These are phyloP conservation scores for Rosa hybrid DNA, from an alignment of 331 rosid genomes.

Conservation along the genomic window DNA sequence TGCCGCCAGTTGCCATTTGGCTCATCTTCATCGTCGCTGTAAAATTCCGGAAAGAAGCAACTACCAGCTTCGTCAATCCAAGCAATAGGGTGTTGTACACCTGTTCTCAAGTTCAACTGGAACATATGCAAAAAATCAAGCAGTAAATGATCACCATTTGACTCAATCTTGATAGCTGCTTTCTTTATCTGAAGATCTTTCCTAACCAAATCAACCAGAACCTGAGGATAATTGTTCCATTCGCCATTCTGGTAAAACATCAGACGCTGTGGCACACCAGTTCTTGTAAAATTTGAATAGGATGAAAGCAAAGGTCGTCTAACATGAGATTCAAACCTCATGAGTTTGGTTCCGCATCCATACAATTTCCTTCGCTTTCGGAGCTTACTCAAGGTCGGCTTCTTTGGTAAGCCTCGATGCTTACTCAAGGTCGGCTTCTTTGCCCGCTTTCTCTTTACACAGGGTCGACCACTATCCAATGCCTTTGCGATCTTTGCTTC, in stretches of 20 bases:
- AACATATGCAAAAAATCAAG: slow-evolving; percentile 77
- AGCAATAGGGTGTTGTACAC: slow-evolving; percentile 61
- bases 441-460: slow-evolving; percentile 57
- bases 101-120: slow-evolving; percentile 62
- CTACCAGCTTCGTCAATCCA: slow-evolving; percentile 78
- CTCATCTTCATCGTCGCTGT: slow-evolving; percentile 30
- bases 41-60: slow-evolving; percentile 85
- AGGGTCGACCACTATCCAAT: slow-evolving; percentile 44
- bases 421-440: slow-evolving; percentile 35
- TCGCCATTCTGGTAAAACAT: slow-evolving; percentile 60
- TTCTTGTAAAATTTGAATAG: slow-evolving; percentile 62
- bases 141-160: slow-evolving; percentile 46
- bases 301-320: slow-evolving; percentile 39
- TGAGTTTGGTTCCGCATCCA: slow-evolving; percentile 32
- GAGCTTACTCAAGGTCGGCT: slow-evolving; percentile 30
- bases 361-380: slow-evolving; percentile 52
- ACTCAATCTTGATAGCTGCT: slow-evolving; percentile 58
- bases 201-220: slow-evolving; percentile 49
- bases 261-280: slow-evolving; percentile 62
- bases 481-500: slow-evolving; percentile 55
- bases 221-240: slow-evolving; percentile 63
- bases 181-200: slow-evolving; percentile 62
- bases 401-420: slow-evolving; percentile 22
- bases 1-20: slow-evolving; percentile 14
- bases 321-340: slow-evolving; percentile 31